Percentiles rank a stretch among this genome's conserved stretches.
Evolutionary conservation across 2,329 filamentous ascomycete genomes (phyloP).

Genomic region (Cytospora schulzeri): DNA sequence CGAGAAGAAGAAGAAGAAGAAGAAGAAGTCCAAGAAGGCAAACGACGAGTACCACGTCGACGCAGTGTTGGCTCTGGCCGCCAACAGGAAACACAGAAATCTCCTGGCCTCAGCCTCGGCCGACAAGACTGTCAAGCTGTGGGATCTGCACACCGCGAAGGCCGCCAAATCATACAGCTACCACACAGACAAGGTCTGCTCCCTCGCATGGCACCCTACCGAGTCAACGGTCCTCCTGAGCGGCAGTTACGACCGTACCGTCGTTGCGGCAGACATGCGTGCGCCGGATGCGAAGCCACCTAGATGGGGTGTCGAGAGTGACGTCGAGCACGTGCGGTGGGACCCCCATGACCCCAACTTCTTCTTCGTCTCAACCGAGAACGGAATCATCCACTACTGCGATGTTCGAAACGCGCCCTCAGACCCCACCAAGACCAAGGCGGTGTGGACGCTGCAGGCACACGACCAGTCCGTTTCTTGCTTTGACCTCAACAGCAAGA

Average conservation of each 20-base stretch:
- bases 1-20: conserved; percentile 78
- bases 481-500: conserved; percentile 86
- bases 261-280: conserved; percentile 95
- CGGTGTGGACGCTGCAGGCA: conserved; percentile 92
- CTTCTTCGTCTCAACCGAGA: conserved; percentile 95
- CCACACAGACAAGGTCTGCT: conserved; percentile 98
- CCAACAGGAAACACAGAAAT: conserved; percentile 92
- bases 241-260: conserved; percentile 91
- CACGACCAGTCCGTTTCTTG: conserved; percentile 90
- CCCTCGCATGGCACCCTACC: conserved; percentile 86
- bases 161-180: conserved; percentile 95
- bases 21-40: conserved; percentile 84
- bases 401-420: conserved; percentile 78
- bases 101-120: conserved; percentile 92
- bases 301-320: conserved; percentile 91
- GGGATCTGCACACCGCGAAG: conserved; percentile 89
- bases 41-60: conserved; percentile 95
- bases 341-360: conserved; percentile 89
- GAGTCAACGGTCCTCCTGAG: conserved; percentile 88
- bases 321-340: conserved; percentile 92
- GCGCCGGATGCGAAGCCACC: conserved; percentile 80
- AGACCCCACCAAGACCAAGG: conserved; percentile 73
- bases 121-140: conserved; percentile 96
- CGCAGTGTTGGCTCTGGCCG: conserved; percentile 85
- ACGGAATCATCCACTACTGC: conserved; percentile 88